phyloP scores from a whole-genome alignment of 179 eudicot species.

The Actinidia polygama region DNA sequence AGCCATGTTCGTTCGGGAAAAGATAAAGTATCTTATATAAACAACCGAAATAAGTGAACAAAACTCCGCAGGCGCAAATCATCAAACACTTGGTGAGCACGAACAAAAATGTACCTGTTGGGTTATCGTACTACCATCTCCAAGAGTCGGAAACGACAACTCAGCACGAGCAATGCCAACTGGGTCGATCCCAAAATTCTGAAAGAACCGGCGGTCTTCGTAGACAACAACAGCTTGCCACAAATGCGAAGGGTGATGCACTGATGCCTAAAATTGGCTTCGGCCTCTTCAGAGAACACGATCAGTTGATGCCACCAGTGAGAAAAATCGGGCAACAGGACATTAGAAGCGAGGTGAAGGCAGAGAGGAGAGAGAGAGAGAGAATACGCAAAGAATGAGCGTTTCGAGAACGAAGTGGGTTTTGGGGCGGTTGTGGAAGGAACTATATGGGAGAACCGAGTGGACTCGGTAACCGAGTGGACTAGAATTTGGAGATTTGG shows the following conservation, averaged over 20 bases:
- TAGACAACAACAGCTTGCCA: constrained; percentile 23
- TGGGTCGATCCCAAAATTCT: constrained; percentile 24
- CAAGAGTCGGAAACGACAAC: constrained; percentile 7
- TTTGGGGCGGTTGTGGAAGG: neutral
- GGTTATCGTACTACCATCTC: constrained; percentile 28
- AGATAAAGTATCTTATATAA: too few species aligned
- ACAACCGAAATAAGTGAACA: neutral
- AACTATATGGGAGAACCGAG: neutral
- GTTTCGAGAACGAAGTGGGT: neutral
- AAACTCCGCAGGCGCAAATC: neutral
- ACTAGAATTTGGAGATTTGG: neutral
- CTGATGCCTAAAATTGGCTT: constrained; percentile 5
- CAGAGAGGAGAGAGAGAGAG: constrained; percentile 17
- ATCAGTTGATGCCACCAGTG: constrained; percentile 23
- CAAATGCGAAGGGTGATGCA: constrained; percentile 12
- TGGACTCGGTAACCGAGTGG: neutral
- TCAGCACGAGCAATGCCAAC: constrained; percentile 23
- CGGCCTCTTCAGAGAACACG: constrained; percentile 18
- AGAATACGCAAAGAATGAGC: constrained; percentile 11
- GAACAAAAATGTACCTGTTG: neutral
- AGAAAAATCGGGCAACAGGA: constrained; percentile 24
- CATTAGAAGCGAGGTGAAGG: constrained; percentile 13
- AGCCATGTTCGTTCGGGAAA: too few species aligned
- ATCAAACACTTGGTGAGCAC: neutral
- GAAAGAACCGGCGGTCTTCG: constrained; percentile 30